These are phyloP conservation scores for Daedaleopsis nitida DNA, from an alignment of 768 basidiomycete genomes.

Conservation along the genomic window DNA sequence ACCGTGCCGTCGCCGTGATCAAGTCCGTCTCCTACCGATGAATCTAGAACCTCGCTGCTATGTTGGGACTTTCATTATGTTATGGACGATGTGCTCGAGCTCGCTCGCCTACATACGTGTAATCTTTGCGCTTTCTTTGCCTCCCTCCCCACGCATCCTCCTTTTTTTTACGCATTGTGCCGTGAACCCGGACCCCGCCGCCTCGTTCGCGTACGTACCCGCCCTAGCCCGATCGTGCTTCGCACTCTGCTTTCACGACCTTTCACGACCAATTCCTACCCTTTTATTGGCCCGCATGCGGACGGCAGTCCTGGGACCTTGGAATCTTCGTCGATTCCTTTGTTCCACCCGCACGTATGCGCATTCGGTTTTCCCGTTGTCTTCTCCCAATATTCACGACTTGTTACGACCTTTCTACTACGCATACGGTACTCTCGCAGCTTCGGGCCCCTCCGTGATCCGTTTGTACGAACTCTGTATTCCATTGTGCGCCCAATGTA, in stretches of 20 bases:
- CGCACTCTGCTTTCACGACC: slow-evolving; percentile 5
- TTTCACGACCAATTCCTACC: neutral
- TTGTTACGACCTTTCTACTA: slow-evolving; percentile 11
- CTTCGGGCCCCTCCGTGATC: neutral
- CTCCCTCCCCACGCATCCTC: too few species aligned
- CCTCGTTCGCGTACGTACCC: neutral
- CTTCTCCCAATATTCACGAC: slow-evolving; percentile 7
- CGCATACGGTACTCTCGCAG: neutral
- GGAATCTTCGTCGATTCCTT: neutral
- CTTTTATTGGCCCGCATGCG: neutral
- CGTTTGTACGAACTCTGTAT: neutral
- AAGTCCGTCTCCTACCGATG: neutral
- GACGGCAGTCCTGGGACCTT: too few species aligned
- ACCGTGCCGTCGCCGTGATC: neutral
- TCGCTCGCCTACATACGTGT: neutral
- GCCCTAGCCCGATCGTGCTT: too few species aligned
- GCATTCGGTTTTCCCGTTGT: neutral
- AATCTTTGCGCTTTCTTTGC: neutral
- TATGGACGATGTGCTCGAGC: neutral
- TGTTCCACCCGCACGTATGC: neutral
- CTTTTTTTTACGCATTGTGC: neutral
- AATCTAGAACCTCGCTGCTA: neutral
- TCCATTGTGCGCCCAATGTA: neutral
- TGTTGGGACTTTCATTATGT: neutral
- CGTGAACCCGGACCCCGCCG: neutral